Evolutionary conservation across 495 filamentous ascomycete species (phyloP).

Genomic region (Penicillium cataractarum): DNA sequence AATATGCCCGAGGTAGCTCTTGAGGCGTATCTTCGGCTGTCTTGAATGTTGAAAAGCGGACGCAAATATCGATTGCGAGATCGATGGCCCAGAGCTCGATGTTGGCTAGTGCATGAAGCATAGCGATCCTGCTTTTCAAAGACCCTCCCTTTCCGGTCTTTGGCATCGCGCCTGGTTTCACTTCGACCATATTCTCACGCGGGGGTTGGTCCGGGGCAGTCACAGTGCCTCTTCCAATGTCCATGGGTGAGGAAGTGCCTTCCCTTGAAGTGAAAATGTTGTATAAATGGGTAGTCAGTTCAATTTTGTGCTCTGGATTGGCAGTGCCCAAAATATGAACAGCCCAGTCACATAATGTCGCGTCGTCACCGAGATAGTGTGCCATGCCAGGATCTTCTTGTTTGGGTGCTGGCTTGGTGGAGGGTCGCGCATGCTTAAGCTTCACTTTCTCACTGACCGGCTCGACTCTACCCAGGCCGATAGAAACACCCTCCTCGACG

Average conservation of each 20-base stretch:
- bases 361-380: slow-evolving; percentile 46
- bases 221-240: slow-evolving; percentile 44
- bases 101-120: slow-evolving; percentile 57
- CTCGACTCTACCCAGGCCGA: slow-evolving; percentile 42
- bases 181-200: slow-evolving; percentile 45
- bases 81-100: slow-evolving; percentile 60
- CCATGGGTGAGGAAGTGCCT: slow-evolving; percentile 46
- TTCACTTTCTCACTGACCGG: slow-evolving; percentile 55
- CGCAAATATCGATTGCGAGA: slow-evolving; percentile 57
- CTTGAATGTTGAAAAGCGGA: slow-evolving; percentile 54
- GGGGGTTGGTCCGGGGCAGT: slow-evolving; percentile 49
- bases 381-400: slow-evolving; percentile 26
- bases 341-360: slow-evolving; percentile 56
- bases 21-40: slow-evolving; percentile 31
- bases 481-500: slow-evolving; percentile 15
- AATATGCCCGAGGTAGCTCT: slow-evolving; percentile 51
- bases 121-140: slow-evolving; percentile 52
- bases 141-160: slow-evolving; percentile 48
- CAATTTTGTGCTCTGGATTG: slow-evolving; percentile 57
- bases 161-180: slow-evolving; percentile 49
- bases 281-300: slow-evolving; percentile 53
- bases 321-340: slow-evolving; percentile 54
- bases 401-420: slow-evolving; percentile 19
- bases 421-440: slow-evolving; percentile 43
- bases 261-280: slow-evolving; percentile 47